Evolutionary conservation across 495 filamentous ascomycete genomes (phyloP), one percentile per base, ranked within the genome.

Genomic region (Viridothelium virens): DNA sequence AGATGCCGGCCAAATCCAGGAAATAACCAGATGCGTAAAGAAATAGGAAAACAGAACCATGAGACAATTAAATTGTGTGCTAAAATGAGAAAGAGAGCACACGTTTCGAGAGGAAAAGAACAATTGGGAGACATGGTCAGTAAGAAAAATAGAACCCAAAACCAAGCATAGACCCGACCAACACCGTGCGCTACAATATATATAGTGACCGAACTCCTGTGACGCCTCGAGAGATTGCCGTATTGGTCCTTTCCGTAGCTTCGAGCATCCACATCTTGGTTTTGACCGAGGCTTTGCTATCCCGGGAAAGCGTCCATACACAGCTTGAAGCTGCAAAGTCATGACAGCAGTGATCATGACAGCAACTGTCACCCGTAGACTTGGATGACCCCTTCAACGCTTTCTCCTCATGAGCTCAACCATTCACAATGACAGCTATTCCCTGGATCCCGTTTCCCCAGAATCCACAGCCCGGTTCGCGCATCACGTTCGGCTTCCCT

Each of bases 361-460:
- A 25, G 25, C 25, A 25, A 25, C 25, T 25, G 14, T 12, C 9
- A 53, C 25, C 5, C 16, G 10, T 5, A 16, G 5, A 53, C 7
- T 46, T 16, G 41, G 25, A 5, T 53, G 12, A 12, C 25, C 16
- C n/a, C 48, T 14, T 53, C 25, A 18, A 5, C 48, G 25, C n/a
- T 5, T 16, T 5, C 48, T 53, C n/a, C 53, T 59, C 53, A 59
- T 36, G 33, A 6, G 31, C 71, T 73, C 66, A 74, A 66, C 75
- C 75, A 77, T 65, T 76, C 71, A 63, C 75, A 77, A 53, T 77
- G 75, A 56, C 75, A 77, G 39, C 66, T 66, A 59, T 33, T 36
- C 5, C 65, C 69, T 1, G 67, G 16, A 34, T 70, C 71, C 56
- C 70, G 61, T 7, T 50, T 66, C 63, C 71, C 56, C 64, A 67